Evolutionary conservation across 2,329 filamentous ascomycete species (phyloP), one percentile per base, ranked within the genome.

Genomic region (Acrocalymma vagum): DNA sequence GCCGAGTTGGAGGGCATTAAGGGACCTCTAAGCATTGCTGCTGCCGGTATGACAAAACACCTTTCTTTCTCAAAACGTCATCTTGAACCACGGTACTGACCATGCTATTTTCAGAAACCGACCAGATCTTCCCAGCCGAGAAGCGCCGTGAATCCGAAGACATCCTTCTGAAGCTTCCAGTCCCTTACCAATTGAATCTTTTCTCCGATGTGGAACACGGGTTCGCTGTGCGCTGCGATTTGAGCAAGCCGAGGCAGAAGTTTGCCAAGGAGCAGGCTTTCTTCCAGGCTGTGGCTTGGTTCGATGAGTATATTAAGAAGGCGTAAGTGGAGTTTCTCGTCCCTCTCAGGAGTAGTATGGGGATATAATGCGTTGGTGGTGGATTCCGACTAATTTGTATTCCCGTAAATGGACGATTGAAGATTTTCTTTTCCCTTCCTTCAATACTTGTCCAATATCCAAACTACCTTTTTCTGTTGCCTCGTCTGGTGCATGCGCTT

Each of bases 191-290:
- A 72, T 86, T 94, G 66, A 88, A 80, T 67, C 75, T 95, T 7
- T 94, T 82, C 76, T 83, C 82, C 3, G 82, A 83, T 38, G 83
- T 89, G 20, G 70, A 72, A 39, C 90, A 95, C 67, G 90, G 90
- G 0, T 95, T 94, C 59, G 78, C 84, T 7, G 84, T 91, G 2
- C 81, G 88, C 39, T 78, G 77, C 18, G 87, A 94, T 62, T 44
- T 79, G 21, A 78, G 60, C 46, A 78, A 84, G 49, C 78, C 78
- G 65, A 51, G 74, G 29, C 68, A 81, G 60, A 83, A 80, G 66
- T 93, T 80, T 58, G 85, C 87, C 24, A 92, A 90, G 79, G 88
- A 95, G 72, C 83, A 87, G 71, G 89, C 90, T 5, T 94, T 94
- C 65, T 60, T 78, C 51, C 90, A 94, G 76, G 88, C 88, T 23